Percentiles rank a stretch among this genome's conserved stretches.
Conservation (phyloP, 164 flowering plant genomes). For the Annona squamosa region DNA sequence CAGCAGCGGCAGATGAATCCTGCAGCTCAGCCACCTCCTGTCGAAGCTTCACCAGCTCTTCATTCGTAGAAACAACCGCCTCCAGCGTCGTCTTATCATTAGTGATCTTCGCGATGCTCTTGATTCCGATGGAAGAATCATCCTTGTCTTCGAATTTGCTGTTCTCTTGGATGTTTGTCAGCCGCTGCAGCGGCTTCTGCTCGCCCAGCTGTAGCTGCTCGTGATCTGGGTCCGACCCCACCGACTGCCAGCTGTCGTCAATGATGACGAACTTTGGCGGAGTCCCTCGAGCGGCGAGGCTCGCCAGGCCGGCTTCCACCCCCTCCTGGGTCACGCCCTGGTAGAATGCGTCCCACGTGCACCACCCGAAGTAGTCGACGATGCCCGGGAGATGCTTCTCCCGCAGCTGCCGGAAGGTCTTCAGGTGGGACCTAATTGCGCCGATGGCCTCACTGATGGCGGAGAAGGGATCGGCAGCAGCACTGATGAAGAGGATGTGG, state of each 20-base stretch:
- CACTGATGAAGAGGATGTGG: conserved; percentile 49
- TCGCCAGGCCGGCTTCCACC: conserved; percentile 65
- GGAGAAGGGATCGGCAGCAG: conserved; percentile 70
- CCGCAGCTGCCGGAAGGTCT: conserved; percentile 57
- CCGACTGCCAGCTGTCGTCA: conserved; percentile 97
- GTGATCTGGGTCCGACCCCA: conserved; percentile 32
- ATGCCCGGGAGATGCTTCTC: conserved; percentile 84
- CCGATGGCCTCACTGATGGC: conserved; percentile 54
- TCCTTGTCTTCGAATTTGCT: conserved; percentile 59
- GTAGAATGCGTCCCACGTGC: conserved; percentile 99
- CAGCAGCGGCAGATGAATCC: too few relatives aligned
- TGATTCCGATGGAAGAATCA: conserved; percentile 57
- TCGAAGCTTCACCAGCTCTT: too few relatives aligned
- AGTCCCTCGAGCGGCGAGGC: conserved; percentile 55
- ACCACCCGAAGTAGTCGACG: conserved; percentile 92
- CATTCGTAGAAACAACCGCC: too few relatives aligned
- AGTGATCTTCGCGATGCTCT: conserved; percentile 59
- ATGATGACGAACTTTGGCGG: conserved; percentile 91
- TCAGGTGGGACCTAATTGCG: conserved; percentile 58
- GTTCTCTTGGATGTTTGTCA: conserved; percentile 80
- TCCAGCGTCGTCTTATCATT: too few relatives aligned
- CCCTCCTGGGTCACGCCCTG: conserved; percentile 88
- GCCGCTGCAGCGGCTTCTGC: conserved; percentile 39
- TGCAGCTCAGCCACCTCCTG: too few relatives aligned
- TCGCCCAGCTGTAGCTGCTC: neutral